Conservation (phyloP, 257 asterid species). For the Solanum bulbocastanum region DNA sequence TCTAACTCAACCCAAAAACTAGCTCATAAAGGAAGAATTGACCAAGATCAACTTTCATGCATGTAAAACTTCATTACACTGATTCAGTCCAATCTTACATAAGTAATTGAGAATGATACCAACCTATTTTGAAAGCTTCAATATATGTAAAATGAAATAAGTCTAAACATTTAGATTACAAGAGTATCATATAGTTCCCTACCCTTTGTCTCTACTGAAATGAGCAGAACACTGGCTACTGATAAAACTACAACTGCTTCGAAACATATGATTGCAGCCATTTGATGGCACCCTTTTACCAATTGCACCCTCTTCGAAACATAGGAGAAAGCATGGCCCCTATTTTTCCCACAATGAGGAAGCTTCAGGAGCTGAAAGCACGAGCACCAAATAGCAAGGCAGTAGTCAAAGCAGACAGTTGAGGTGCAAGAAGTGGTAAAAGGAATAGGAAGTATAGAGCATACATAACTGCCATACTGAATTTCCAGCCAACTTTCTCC, state of each 20-base stretch:
- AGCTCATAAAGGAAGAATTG: no score
- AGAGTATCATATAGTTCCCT: conserved; percentile 5
- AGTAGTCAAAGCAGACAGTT: conserved; percentile 21
- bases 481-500: no score
- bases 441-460: no score
- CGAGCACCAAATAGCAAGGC: conserved; percentile 57
- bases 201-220: conserved; percentile 20
- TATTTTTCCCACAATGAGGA: conserved; percentile 23
- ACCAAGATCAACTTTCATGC: no score
- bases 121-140: not conserved
- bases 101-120: no score
- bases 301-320: conserved; percentile 7
- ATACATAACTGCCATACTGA: no score
- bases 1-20: no score
- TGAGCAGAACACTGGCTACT: conserved; percentile 3
- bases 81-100: no score
- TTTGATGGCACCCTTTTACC: conserved; percentile 9
- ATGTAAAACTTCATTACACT: no score
- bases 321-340: conserved; percentile 26
- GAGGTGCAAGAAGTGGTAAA: conserved; percentile 40
- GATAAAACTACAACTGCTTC: conserved; percentile 6
- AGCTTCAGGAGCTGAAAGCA: conserved; percentile 40
- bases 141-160: not conserved
- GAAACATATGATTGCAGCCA: conserved; percentile 9
- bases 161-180: not conserved